These are phyloP conservation scores for Emericellopsis atlantica DNA, from an alignment of 2,329 filamentous ascomycete genomes.

Conservation along the genomic window DNA sequence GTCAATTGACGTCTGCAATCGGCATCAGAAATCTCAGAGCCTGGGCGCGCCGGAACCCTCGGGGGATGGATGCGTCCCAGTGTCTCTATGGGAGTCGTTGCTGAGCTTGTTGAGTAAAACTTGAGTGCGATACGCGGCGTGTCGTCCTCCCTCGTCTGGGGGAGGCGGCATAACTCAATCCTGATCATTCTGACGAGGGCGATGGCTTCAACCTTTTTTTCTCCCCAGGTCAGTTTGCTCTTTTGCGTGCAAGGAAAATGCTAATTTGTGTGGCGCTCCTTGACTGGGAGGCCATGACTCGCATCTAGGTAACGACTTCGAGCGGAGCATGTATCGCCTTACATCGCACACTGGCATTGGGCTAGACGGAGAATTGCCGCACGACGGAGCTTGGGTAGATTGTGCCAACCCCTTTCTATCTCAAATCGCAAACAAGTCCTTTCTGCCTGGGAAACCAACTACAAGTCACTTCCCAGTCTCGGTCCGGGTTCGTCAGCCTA, in stretches of 20 bases:
- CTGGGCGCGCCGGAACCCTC: conserved; percentile 5
- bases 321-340: too few species aligned
- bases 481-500: conserved; percentile 13
- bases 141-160: conserved; percentile 6
- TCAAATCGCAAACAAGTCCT: conserved; percentile 7
- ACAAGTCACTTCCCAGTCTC: conserved; percentile 7
- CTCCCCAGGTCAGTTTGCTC: conserved; percentile 12
- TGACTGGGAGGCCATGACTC: too few species aligned
- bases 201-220: conserved; percentile 35
- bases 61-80: background rate
- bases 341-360: too few species aligned
- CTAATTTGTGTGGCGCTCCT: conserved; percentile 5
- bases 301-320: too few species aligned
- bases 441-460: conserved; percentile 9
- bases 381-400: too few species aligned
- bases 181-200: conserved; percentile 81
- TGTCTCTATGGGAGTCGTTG: conserved; percentile 79
- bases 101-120: conserved; percentile 72
- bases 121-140: conserved; percentile 96
- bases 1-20: conserved; percentile 69
- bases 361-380: too few species aligned
- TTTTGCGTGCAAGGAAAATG: conserved; percentile 11
- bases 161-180: conserved; percentile 62
- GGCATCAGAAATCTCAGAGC: conserved; percentile 86
- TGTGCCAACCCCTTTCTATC: too few species aligned